phyloP scores from a whole-genome alignment of 2,329 filamentous ascomycete species.

The Rhytidhysteron rufulum region DNA sequence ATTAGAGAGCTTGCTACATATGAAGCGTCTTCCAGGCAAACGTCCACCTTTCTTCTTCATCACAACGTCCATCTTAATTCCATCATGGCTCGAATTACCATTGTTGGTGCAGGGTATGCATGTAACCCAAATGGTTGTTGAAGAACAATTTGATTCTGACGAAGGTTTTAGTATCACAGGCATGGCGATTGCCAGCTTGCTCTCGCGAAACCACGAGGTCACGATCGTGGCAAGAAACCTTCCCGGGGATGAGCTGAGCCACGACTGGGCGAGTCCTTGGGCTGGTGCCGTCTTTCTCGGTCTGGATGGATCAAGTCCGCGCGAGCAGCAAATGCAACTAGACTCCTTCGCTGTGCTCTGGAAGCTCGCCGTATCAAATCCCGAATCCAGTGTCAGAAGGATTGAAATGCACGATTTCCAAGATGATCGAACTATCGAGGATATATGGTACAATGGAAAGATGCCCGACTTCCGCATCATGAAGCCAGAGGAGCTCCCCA shows the following conservation, averaged over 20 bases:
- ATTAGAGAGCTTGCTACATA: too few species aligned
- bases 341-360: conserved; percentile 10
- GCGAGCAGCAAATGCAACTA: conserved; percentile 25
- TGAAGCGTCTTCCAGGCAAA: too few species aligned
- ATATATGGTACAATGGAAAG: conserved; percentile 5
- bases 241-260: conserved; percentile 20
- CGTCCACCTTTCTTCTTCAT: too few species aligned
- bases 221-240: conserved; percentile 33
- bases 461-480: conserved; percentile 8
- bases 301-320: conserved; percentile 9
- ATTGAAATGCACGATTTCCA: conserved; percentile 11
- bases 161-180: conserved; percentile 14
- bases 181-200: conserved; percentile 26
- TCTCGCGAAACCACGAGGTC: conserved; percentile 18
- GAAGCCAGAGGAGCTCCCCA: conserved; percentile 9
- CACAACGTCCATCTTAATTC: too few species aligned
- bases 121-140: too few species aligned
- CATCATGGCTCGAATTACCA: conserved; percentile 8
- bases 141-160: background rate
- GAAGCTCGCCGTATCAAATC: conserved; percentile 8
- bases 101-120: conserved; percentile 9
- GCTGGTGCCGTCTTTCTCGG: conserved; percentile 30
- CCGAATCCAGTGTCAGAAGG: conserved; percentile 10
- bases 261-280: conserved; percentile 31
- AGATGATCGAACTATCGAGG: conserved; percentile 9